Evolutionary conservation across 2,329 filamentous ascomycete species (phyloP).

Genomic region (Colletotrichum gloeosporioides): DNA sequence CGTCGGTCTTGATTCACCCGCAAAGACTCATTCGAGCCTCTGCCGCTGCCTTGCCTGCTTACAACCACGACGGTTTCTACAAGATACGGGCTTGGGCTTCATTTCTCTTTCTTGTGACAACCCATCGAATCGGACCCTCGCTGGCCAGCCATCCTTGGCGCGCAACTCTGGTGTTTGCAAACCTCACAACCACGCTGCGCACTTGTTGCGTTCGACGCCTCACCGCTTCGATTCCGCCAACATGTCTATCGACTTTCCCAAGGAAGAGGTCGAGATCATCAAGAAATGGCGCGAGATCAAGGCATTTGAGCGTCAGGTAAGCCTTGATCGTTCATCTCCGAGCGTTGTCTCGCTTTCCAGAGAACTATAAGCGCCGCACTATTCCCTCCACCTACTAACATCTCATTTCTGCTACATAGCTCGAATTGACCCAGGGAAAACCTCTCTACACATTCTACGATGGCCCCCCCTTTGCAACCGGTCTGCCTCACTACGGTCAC

Average conservation of each 20-base stretch:
- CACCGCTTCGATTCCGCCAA: constrained; percentile 7
- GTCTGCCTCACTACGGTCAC: constrained; percentile 71
- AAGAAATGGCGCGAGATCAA: constrained; percentile 89
- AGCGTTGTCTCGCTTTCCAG: background rate
- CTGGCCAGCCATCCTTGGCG: background rate
- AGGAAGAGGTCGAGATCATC: constrained; percentile 87
- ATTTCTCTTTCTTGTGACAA: background rate
- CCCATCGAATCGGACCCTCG: background rate
- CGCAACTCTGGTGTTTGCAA: background rate
- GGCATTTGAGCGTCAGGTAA: constrained; percentile 84
- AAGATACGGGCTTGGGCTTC: background rate
- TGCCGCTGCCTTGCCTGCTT: background rate
- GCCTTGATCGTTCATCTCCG: constrained; percentile 8
- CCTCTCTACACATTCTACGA: constrained; percentile 95
- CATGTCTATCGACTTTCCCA: constrained; percentile 92
- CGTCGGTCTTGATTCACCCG: background rate
- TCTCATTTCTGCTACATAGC: constrained; percentile 34
- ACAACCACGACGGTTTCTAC: background rate
- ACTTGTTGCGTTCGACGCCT: background rate
- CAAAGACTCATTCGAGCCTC: background rate
- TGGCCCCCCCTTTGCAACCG: constrained; percentile 81
- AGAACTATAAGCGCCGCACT: background rate
- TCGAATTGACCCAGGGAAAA: constrained; percentile 81
- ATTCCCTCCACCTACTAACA: background rate
- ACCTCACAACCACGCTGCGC: background rate